Evolutionary conservation across 805 yeast genomes (phyloP).

Genomic region (Scheffersomyces amazonensis): DNA sequence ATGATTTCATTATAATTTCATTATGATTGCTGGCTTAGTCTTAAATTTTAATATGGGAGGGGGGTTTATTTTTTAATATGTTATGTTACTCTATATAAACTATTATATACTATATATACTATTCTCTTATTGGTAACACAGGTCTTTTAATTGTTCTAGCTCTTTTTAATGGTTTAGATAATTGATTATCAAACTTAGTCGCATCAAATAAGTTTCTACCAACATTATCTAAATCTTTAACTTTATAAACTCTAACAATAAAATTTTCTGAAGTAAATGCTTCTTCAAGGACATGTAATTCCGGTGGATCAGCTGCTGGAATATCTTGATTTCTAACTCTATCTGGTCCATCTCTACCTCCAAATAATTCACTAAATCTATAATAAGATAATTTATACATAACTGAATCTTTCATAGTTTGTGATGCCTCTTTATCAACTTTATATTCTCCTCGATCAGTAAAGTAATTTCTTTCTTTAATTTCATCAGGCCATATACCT

Average conservation of each 20-base stretch:
- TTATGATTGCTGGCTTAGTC: no score
- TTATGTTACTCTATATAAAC: no score
- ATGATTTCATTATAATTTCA: no score
- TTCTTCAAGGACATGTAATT: constrained; percentile 81
- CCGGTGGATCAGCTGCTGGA: constrained; percentile 43
- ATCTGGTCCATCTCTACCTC: constrained; percentile 64
- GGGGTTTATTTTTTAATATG: no score
- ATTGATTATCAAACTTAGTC: constrained; percentile 47
- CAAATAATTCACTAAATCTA: constrained; percentile 72
- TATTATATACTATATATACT: constrained; percentile 5
- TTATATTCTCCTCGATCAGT: constrained; percentile 83
- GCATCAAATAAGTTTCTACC: constrained; percentile 76
- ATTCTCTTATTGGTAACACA: constrained; percentile 47
- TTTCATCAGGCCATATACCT: constrained; percentile 99
- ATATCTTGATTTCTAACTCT: constrained; percentile 86
- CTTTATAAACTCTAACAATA: constrained; percentile 92
- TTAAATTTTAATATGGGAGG: no score
- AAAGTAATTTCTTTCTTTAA: constrained; percentile 80
- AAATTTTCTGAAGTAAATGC: constrained; percentile 95
- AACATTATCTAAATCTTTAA: constrained; percentile 80
- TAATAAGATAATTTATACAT: constrained; percentile 95
- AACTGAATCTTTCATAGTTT: constrained; percentile 83
- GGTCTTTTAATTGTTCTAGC: constrained; percentile 51
- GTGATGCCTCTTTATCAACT: constrained; percentile 77
- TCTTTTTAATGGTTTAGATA: constrained; percentile 28